Evolutionary conservation across 768 basidiomycete species (phyloP).

Genomic region (Coprinellus aureogranulatus): DNA sequence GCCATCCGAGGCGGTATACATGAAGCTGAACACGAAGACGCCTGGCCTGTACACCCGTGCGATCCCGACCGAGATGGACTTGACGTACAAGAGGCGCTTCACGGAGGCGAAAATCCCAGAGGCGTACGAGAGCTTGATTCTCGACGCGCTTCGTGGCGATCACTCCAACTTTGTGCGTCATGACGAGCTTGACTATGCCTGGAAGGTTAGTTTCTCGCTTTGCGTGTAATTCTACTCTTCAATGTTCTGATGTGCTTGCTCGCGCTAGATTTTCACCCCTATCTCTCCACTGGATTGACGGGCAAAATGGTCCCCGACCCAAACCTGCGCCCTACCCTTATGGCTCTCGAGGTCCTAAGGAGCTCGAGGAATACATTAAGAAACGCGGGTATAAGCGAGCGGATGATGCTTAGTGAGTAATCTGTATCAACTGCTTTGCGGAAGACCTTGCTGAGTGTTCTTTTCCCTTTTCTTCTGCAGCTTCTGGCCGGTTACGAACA

Average conservation of each 20-base stretch:
- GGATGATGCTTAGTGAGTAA: constrained; percentile 68
- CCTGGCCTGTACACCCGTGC: constrained; percentile 89
- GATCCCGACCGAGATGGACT: constrained; percentile 95
- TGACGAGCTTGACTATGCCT: constrained; percentile 95
- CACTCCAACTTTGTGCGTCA: constrained; percentile 99
- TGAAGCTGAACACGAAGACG: constrained; percentile 94
- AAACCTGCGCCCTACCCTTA: constrained; percentile 81
- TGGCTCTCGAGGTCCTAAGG: constrained; percentile 91
- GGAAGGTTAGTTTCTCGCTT: constrained; percentile 63
- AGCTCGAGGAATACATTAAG: constrained; percentile 71
- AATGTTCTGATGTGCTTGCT: not conserved
- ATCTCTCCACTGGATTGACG: constrained; percentile 96
- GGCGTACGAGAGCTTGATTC: constrained; percentile 92
- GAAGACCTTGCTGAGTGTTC: constrained; percentile 10
- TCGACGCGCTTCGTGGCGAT: constrained; percentile 96
- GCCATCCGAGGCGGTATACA: constrained; percentile 92
- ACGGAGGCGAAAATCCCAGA: constrained; percentile 89
- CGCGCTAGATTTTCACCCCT: constrained; percentile 81
- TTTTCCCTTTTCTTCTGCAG: constrained; percentile 31
- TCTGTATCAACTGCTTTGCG: not conserved
- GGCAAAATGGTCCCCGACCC: constrained; percentile 62
- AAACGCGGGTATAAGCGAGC: constrained; percentile 78
- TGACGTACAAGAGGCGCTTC: constrained; percentile 97
- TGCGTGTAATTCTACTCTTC: not conserved
- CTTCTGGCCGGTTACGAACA: constrained; percentile 71